Base-by-base conservation (phyloP, 2,329 filamentous ascomycete genomes). In the Thelonectria discophora region DNA sequence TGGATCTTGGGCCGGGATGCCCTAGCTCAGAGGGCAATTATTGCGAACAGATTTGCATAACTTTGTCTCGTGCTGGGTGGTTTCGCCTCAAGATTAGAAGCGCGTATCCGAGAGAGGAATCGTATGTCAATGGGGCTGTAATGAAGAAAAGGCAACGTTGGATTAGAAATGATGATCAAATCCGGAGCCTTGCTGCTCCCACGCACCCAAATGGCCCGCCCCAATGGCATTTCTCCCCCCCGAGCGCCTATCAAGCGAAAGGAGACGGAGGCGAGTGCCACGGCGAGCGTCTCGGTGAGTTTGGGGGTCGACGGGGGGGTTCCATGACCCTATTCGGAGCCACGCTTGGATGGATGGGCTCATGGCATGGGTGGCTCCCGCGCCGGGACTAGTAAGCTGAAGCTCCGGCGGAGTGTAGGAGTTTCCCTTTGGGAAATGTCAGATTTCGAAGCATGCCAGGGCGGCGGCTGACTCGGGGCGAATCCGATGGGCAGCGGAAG, bases 261-360 rank as follows among this genome's bases (percentile, higher is more conserved):
- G 56, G 61, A 65, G 56, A 51, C 61, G 55, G 61, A 68, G 52
- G 46, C 42, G 18, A 40, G 52, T 60, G 58, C 32, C 43, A 48
- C 62, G 65, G 64, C 55, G 62, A 66, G 62, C 62, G 58, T 60
- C 63, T 69, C 62, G 69, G 65, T 70, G 68, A 71, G 69, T 65
- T 70, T 69, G 58, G 63, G 59, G 51, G 60, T 37, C 49, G 52
- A 43, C 57, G 61, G 60, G 54, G 62, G 47, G 47, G 45, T 48
- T 55, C 57, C 51, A 70, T 66, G 63, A 21, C 27, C 10, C 13
- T 3, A 30, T 24, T 56, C 51, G 60, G 50, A 63, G 60, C 55
- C 43, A 51, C 54, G 50, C 57, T 32, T 18, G 55, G 58, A 39
- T 62, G 51, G 65, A 65, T 67, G 63, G 65, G 60, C 61, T 63